phyloP scores from a whole-genome alignment of 2,329 filamentous ascomycete species.

The Hypocrella siamensis region DNA sequence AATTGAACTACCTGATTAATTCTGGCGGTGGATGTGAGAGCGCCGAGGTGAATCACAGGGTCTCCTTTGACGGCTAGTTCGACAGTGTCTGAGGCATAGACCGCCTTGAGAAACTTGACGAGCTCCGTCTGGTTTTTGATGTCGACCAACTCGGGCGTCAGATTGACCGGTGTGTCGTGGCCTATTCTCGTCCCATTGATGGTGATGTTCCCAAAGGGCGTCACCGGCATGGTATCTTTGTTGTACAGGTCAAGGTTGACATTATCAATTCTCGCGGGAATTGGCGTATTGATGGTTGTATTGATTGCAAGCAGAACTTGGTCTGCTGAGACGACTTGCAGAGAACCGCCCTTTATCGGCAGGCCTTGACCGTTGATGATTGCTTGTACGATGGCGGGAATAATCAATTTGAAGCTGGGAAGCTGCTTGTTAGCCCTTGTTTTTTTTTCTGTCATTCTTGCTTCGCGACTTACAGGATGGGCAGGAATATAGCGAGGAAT shows the following conservation, averaged over 20 bases:
- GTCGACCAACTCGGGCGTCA: slow-evolving; percentile 18
- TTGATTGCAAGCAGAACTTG: slow-evolving; percentile 19
- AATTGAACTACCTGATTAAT: slow-evolving; percentile 26
- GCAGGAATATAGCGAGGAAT: slow-evolving; percentile 27
- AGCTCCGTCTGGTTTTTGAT: slow-evolving; percentile 24
- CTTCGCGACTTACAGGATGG: slow-evolving; percentile 24
- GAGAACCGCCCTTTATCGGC: slow-evolving; percentile 18
- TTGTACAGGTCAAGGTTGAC: slow-evolving; percentile 25
- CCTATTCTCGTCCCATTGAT: slow-evolving; percentile 11
- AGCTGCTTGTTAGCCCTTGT: too few relatives aligned
- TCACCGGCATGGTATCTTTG: slow-evolving; percentile 11
- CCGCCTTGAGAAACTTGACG: slow-evolving; percentile 19
- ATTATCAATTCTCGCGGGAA: slow-evolving; percentile 20
- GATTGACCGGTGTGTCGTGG: slow-evolving; percentile 18
- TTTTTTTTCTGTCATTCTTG: too few relatives aligned
- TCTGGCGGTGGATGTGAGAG: slow-evolving; percentile 18
- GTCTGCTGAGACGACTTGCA: slow-evolving; percentile 17
- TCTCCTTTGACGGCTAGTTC: slow-evolving; percentile 21
- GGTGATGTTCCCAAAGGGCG: slow-evolving; percentile 9
- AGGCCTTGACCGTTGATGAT: slow-evolving; percentile 26
- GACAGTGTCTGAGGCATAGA: slow-evolving; percentile 21
- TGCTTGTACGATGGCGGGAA: slow-evolving; percentile 28
- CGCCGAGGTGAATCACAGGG: slow-evolving; percentile 21
- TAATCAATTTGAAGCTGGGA: slow-evolving; percentile 26
- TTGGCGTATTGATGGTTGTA: slow-evolving; percentile 20